phyloP scores from a whole-genome alignment of 2,329 filamentous ascomycete genomes.

The Aspergillus tanneri region DNA sequence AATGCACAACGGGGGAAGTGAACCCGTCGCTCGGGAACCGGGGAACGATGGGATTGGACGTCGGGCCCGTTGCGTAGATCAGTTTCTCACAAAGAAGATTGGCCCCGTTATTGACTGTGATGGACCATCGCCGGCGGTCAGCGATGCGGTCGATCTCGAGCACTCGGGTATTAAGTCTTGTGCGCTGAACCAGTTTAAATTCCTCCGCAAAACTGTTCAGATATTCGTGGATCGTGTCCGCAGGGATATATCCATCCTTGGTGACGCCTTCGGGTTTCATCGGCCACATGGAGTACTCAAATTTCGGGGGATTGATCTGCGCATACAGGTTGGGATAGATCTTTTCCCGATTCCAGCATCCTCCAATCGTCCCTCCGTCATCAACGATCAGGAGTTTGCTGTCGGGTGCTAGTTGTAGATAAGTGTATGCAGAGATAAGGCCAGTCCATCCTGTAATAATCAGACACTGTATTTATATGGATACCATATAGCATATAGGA shows the following conservation, averaged over 20 bases:
- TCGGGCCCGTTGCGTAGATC: background rate
- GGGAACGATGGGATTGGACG: background rate
- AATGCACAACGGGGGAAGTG: background rate
- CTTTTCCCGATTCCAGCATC: slow-evolving; percentile 21
- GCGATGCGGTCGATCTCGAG: background rate
- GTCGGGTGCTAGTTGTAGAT: slow-evolving; percentile 17
- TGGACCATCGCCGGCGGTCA: background rate
- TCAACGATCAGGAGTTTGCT: slow-evolving; percentile 20
- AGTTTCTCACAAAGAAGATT: background rate
- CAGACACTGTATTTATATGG: too few relatives aligned
- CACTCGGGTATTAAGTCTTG: slow-evolving; percentile 3
- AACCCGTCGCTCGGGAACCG: too few relatives aligned
- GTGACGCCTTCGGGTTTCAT: slow-evolving; percentile 16
- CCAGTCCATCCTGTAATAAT: slow-evolving; percentile 24
- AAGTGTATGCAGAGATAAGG: slow-evolving; percentile 22
- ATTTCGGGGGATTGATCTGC: slow-evolving; percentile 34
- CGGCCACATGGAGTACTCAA: slow-evolving; percentile 37
- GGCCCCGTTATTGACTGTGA: background rate
- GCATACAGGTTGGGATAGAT: slow-evolving; percentile 30
- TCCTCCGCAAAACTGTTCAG: slow-evolving; percentile 1
- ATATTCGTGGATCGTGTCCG: background rate
- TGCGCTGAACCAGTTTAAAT: background rate
- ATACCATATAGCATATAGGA: too few relatives aligned
- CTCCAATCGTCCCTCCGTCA: slow-evolving; percentile 16
- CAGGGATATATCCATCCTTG: background rate